A percentile compares a stretch with the other conserved stretches of the same genome.
These are phyloP conservation scores for Caryopteris hybrid DNA, from an alignment of 305 asterid genomes.

Conservation along the genomic window DNA sequence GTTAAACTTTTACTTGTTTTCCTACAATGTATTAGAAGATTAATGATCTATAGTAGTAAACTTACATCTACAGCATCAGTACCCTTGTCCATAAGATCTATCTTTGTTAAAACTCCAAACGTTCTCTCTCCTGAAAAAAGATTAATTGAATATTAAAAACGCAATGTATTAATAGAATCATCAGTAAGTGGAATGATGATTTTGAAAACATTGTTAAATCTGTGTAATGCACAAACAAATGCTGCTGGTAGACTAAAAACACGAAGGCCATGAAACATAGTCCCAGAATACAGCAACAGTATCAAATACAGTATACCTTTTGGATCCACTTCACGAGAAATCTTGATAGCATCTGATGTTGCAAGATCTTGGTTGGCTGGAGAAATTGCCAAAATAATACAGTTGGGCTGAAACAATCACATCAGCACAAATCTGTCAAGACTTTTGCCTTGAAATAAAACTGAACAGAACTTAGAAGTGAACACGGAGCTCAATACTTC, in stretches of 20 bases:
- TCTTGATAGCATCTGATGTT: constrained; percentile 78
- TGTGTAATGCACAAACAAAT: background rate
- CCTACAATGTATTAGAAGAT: background rate
- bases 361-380: constrained; percentile 93
- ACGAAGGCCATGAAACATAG: background rate
- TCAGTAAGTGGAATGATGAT: background rate
- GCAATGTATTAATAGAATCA: background rate
- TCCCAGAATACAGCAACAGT: background rate
- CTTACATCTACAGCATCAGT: constrained; percentile 82
- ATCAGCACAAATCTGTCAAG: constrained; percentile 10
- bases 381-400: constrained; percentile 73
- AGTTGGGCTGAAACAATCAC: constrained; percentile 61
- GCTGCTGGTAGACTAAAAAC: background rate
- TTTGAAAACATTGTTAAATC: background rate
- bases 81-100: constrained; percentile 91
- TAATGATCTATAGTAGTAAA: constrained; percentile 16
- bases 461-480: constrained; percentile 11
- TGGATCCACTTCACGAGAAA: constrained; percentile 83
- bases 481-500: background rate
- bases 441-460: background rate
- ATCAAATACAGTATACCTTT: constrained; percentile 42
- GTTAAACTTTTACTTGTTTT: background rate
- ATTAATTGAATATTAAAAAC: constrained; percentile 3
- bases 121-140: constrained; percentile 70
- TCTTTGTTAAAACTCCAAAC: constrained; percentile 76